phyloP scores from a whole-genome alignment of 257 asterid species.

The Anisodus acutangulus region DNA sequence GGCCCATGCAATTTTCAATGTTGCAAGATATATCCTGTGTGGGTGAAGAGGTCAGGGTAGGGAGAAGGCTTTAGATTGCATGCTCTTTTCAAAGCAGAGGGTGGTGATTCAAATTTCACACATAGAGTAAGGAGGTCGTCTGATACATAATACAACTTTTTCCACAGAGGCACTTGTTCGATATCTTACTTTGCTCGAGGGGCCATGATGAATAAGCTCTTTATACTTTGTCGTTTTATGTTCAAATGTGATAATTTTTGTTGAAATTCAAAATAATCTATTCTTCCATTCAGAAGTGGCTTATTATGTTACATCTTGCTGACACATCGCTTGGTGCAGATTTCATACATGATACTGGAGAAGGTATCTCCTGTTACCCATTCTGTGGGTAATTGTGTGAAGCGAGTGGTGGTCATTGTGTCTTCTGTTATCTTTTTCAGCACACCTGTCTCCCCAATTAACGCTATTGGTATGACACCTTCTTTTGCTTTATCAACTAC shows the following conservation, averaged over 20 bases:
- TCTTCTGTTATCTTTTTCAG: slow-evolving; percentile 86
- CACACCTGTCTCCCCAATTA: slow-evolving; percentile 71
- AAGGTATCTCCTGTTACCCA: slow-evolving; percentile 91
- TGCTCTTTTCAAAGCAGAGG: background rate
- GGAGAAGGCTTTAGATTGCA: background rate
- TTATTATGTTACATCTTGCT: slow-evolving; percentile 28
- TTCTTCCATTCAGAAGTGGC: background rate
- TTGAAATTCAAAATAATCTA: background rate
- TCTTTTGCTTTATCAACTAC: background rate
- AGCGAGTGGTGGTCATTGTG: slow-evolving; percentile 88
- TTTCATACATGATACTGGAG: slow-evolving; percentile 86
- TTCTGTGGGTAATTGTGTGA: slow-evolving; percentile 86
- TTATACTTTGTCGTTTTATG: background rate
- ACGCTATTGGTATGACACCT: slow-evolving; percentile 63
- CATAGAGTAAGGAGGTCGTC: background rate
- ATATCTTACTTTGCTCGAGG: background rate
- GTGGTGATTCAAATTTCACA: background rate
- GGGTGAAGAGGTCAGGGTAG: background rate
- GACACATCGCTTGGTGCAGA: slow-evolving; percentile 50
- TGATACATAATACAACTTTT: background rate
- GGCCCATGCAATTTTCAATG: slow-evolving; percentile 7
- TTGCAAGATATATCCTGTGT: background rate
- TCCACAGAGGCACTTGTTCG: background rate
- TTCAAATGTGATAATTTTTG: background rate
- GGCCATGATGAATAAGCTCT: background rate